Evolutionary conservation across 2,329 filamentous ascomycete genomes (phyloP).

Genomic region (Colletotrichum destructivum): DNA sequence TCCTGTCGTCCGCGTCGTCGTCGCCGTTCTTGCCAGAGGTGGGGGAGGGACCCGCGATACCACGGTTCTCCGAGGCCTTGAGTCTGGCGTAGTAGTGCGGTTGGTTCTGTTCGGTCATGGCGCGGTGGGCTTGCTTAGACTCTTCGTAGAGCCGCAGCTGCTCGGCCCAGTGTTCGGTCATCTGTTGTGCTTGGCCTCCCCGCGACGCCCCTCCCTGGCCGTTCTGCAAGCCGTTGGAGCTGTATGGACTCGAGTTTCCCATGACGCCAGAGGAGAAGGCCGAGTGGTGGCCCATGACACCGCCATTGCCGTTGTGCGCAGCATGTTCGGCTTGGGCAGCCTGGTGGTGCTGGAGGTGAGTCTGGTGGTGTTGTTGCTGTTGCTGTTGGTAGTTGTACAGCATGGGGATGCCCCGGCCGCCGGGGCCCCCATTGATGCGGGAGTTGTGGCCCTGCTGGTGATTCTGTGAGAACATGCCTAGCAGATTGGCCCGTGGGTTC

Average conservation of each 20-base stretch:
- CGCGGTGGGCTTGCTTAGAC: constrained; percentile 79
- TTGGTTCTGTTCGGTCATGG: constrained; percentile 77
- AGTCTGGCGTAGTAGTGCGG: constrained; percentile 81
- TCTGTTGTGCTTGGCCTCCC: constrained; percentile 65
- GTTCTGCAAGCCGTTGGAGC: constrained; percentile 68
- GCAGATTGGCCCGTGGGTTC: constrained; percentile 45
- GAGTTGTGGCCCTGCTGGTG: constrained; percentile 81
- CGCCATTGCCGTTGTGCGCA: constrained; percentile 67
- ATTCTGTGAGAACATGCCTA: constrained; percentile 81
- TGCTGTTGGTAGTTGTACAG: constrained; percentile 80
- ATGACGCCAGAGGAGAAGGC: constrained; percentile 75
- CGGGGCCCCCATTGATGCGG: constrained; percentile 81
- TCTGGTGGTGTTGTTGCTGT: constrained; percentile 73
- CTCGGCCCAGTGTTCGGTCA: constrained; percentile 85
- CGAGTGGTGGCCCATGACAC: constrained; percentile 71
- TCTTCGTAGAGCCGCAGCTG: constrained; percentile 87
- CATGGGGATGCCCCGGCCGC: constrained; percentile 73
- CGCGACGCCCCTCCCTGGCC: constrained; percentile 66
- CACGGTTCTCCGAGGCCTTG: constrained; percentile 79
- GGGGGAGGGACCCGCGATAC: constrained; percentile 70
- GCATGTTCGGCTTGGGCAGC: constrained; percentile 72
- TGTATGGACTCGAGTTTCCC: constrained; percentile 75
- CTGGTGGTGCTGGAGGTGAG: constrained; percentile 76
- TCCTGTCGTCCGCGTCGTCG: constrained; percentile 69
- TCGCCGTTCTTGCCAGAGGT: constrained; percentile 66